These are phyloP conservation scores for Malbranchea cinnamomea DNA, from an alignment of 2,329 filamentous ascomycete genomes.

Conservation along the genomic window DNA sequence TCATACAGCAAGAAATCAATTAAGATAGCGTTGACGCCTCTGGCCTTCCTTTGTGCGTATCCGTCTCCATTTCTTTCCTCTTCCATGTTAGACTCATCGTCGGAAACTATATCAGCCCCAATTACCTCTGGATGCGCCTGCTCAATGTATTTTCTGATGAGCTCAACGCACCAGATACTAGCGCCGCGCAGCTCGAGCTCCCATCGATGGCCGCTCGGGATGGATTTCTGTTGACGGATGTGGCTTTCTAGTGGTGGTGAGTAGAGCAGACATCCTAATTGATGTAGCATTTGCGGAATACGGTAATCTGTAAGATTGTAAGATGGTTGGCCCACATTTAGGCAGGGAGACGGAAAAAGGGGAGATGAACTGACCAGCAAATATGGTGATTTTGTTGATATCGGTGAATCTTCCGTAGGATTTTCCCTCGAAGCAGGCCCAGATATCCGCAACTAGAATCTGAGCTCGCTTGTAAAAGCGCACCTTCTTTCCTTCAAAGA, in stretches of 20 bases:
- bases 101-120: conserved; percentile 5
- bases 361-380: conserved; percentile 44
- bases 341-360: background rate
- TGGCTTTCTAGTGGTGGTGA: conserved; percentile 62
- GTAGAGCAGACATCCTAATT: conserved; percentile 68
- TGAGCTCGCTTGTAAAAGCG: conserved; percentile 88
- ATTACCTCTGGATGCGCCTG: conserved; percentile 43
- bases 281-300: conserved; percentile 81
- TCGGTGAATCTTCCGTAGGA: conserved; percentile 70
- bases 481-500: conserved; percentile 59
- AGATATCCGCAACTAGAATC: conserved; percentile 88
- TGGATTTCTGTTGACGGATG: conserved; percentile 47
- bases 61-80: conserved; percentile 4
- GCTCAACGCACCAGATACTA: conserved; percentile 91
- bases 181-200: conserved; percentile 83
- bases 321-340: background rate
- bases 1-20: conserved; percentile 98
- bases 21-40: conserved; percentile 67
- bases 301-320: conserved; percentile 54
- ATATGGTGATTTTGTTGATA: conserved; percentile 95
- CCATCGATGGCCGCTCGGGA: conserved; percentile 60
- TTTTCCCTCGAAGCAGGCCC: conserved; percentile 83
- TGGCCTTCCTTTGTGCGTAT: conserved; percentile 10
- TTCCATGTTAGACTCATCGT: too few relatives aligned
- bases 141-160: conserved; percentile 69